These are phyloP conservation scores for Fusarium sp. DNA, from an alignment of 2,329 filamentous ascomycete species.

Conservation along the genomic window DNA sequence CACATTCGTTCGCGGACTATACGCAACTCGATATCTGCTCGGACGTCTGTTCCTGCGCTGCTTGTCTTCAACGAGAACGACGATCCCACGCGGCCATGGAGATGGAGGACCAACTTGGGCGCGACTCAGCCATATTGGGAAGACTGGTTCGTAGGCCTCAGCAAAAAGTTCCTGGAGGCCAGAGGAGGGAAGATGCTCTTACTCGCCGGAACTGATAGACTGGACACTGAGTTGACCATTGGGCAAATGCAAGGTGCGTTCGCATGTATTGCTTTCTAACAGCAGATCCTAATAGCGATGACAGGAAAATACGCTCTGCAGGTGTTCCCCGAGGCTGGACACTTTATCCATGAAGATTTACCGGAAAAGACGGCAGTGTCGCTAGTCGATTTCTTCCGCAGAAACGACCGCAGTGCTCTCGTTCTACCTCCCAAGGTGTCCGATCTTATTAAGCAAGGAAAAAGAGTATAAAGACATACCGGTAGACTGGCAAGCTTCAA, in stretches of 20 bases:
- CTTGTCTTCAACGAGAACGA: constrained; percentile 63
- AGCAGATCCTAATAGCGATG: constrained; percentile 23
- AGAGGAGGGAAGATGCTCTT: constrained; percentile 86
- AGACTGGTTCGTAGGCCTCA: constrained; percentile 90
- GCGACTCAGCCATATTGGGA: constrained; percentile 93
- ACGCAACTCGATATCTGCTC: constrained; percentile 83
- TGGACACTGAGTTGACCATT: constrained; percentile 93
- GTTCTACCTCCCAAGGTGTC: constrained; percentile 94
- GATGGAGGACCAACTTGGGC: constrained; percentile 87
- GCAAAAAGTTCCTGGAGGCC: constrained; percentile 85
- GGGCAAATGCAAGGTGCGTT: constrained; percentile 91
- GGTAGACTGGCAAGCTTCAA: not conserved
- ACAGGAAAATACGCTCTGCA: constrained; percentile 92
- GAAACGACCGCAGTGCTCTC: constrained; percentile 87
- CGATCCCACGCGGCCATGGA: constrained; percentile 67
- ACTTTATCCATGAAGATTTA: constrained; percentile 96
- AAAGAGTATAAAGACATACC: constrained; percentile 61
- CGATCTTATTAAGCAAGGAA: constrained; percentile 73
- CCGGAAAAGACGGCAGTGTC: constrained; percentile 89
- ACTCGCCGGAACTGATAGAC: constrained; percentile 86
- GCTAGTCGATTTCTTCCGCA: constrained; percentile 88
- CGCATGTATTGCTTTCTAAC: not conserved
- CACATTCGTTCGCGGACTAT: constrained; percentile 90
- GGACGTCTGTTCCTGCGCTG: constrained; percentile 86
- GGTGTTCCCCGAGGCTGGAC: constrained; percentile 93